These are phyloP conservation scores for Xylaria sp. DNA, from an alignment of 2,329 filamentous ascomycete genomes.

Conservation along the genomic window DNA sequence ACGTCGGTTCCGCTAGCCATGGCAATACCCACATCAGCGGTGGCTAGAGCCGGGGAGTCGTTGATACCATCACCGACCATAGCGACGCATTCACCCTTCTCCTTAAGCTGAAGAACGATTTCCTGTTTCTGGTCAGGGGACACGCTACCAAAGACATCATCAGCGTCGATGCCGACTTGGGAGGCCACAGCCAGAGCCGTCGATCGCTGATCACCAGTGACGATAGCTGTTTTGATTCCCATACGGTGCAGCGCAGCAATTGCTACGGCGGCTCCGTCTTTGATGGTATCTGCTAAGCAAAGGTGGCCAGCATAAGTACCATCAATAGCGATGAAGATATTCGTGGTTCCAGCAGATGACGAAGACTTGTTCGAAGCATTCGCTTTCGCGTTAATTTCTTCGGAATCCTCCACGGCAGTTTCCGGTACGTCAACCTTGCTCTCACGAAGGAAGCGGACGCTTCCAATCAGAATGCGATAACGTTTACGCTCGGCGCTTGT, in stretches of 20 bases:
- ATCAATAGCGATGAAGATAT: conserved; percentile 91
- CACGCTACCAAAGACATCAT: conserved; percentile 86
- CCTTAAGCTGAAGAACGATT: conserved; percentile 83
- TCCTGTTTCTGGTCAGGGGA: conserved; percentile 91
- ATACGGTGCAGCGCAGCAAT: conserved; percentile 85
- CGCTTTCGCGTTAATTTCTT: conserved; percentile 64
- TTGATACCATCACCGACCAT: conserved; percentile 99
- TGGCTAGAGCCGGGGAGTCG: conserved; percentile 93
- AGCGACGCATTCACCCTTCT: conserved; percentile 79
- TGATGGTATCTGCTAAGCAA: conserved; percentile 89
- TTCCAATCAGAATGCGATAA: conserved; percentile 86
- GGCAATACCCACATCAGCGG: conserved; percentile 91
- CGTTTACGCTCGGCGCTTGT: conserved; percentile 73
- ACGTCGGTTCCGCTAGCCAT: conserved; percentile 94
- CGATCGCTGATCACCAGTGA: conserved; percentile 89
- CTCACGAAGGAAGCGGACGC: conserved; percentile 78
- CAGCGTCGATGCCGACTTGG: conserved; percentile 80
- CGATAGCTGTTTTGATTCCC: conserved; percentile 87
- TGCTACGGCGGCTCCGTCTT: conserved; percentile 83
- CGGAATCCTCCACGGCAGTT: conserved; percentile 71
- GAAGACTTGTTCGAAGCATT: conserved; percentile 46
- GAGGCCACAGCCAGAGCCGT: conserved; percentile 87
- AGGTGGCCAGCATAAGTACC: conserved; percentile 83
- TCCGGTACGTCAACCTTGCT: conserved; percentile 74
- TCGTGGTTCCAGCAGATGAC: conserved; percentile 77